Base-by-base conservation (phyloP, 441 rosid genomes). In the Erodium moschatum region DNA sequence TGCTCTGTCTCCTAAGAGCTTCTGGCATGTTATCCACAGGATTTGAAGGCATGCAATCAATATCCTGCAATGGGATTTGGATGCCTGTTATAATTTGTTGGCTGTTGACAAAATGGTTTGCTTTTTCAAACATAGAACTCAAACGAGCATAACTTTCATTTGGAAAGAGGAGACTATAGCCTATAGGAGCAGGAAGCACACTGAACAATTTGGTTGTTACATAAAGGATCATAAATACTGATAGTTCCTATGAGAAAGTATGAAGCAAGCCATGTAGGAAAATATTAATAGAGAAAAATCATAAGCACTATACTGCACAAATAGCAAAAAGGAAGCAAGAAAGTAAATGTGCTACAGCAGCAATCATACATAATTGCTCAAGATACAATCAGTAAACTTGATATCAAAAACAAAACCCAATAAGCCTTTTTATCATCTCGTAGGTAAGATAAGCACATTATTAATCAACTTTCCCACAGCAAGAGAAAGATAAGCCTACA, bases 41-140 rank as follows among this genome's bases (percentile, higher is more conserved):
- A 83, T 89, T 84, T 73, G 72, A 74, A 77, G 98, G 99, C 99
- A 96, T 93, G 84, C 97, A 93, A 78, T 96, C 97, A 80, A 89
- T 79, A 83, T 93, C 99, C 99, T 96, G 89, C 77, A 80, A 75
- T 50, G 68, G 62, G 62, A 80, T 38, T 65, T 56, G 58, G 13
- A 60, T 21, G 29, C 64, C 31, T 12, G 20, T 60, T 11, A 60
- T 10, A 21, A 24, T 60, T 60, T 20, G 31, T 60, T 19, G 64
- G 31, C 31, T 2, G 35, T 3, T 31, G 35, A 5, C 35, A 60
- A 60, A 60, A 60, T 5, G 20, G 10, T 19, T 60, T 60, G 27
- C 35, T 21, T 18, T 27, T 31, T 31, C 35, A 31, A 31, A 31
- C 35, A 31, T 31, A 31, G 35, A 31, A 31, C 35, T 31, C 35